These are phyloP conservation scores for Periglandula ipomoeae DNA, from an alignment of 2,329 filamentous ascomycete genomes.

Conservation along the genomic window DNA sequence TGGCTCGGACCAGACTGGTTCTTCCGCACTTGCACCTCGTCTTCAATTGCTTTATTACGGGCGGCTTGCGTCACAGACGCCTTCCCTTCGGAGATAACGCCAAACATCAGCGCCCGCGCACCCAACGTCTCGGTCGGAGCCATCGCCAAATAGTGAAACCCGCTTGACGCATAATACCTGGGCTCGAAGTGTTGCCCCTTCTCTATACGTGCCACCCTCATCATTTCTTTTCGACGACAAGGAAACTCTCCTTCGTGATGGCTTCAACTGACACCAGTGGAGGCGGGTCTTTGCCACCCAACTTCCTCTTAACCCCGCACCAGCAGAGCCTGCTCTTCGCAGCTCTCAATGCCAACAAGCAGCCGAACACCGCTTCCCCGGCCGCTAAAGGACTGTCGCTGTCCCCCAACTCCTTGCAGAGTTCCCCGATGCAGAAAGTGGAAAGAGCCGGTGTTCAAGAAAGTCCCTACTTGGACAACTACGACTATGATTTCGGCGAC, in stretches of 20 bases:
- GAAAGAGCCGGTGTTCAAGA: slow-evolving; percentile 47
- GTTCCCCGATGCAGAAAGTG: slow-evolving; percentile 36
- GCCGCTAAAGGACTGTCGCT: slow-evolving; percentile 31
- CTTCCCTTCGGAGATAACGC: slow-evolving; percentile 2
- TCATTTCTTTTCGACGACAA: background rate
- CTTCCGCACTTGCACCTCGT: background rate
- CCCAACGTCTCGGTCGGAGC: background rate
- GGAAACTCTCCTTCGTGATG: slow-evolving; percentile 25
- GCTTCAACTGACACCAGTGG: slow-evolving; percentile 38
- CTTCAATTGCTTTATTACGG: no score
- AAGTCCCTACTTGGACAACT: slow-evolving; percentile 71
- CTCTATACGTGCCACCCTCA: background rate
- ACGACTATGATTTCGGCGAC: slow-evolving; percentile 71
- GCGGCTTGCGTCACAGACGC: slow-evolving; percentile 1
- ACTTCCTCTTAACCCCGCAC: slow-evolving; percentile 63
- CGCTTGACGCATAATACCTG: background rate
- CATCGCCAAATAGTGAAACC: background rate
- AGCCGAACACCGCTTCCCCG: slow-evolving; percentile 23
- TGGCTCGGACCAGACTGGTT: background rate
- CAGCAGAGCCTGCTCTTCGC: slow-evolving; percentile 70
- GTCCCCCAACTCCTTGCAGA: slow-evolving; percentile 40
- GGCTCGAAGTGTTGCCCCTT: background rate
- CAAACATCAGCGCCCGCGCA: background rate
- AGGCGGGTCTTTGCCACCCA: slow-evolving; percentile 32
- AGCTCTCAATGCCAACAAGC: slow-evolving; percentile 63